Evolutionary conservation across 129 eudicot species (phyloP).

Genomic region (Lonicera japonica): DNA sequence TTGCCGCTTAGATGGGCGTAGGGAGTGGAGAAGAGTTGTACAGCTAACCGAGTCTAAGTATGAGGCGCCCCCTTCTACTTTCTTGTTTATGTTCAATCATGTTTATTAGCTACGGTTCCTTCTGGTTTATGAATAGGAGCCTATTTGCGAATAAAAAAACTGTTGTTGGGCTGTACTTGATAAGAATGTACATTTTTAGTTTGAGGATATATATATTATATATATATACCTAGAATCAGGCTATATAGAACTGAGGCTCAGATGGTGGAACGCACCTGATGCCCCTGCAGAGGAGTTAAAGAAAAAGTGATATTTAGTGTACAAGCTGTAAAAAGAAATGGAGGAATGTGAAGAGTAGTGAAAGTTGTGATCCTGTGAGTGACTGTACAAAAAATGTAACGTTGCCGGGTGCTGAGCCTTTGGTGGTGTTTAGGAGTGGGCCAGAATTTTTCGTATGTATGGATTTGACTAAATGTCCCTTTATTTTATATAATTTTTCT

Average conservation of each 20-base stretch:
- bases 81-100: constrained; percentile 13
- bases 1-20: constrained; percentile 17
- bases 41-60: constrained; percentile 87
- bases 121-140: constrained; percentile 16
- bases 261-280: constrained; percentile 50
- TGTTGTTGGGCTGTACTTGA: constrained; percentile 41
- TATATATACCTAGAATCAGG: constrained; percentile 44
- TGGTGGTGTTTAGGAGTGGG: constrained; percentile 36
- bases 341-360: constrained; percentile 32
- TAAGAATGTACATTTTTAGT: constrained; percentile 65
- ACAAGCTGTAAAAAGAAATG: constrained; percentile 16
- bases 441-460: constrained; percentile 48
- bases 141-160: constrained; percentile 41
- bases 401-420: constrained; percentile 53
- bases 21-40: constrained; percentile 60
- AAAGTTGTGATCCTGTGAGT: constrained; percentile 41
- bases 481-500: constrained; percentile 21
- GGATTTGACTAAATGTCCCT: constrained; percentile 26
- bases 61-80: constrained; percentile 38
- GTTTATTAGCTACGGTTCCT: constrained; percentile 30
- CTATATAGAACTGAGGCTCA: constrained; percentile 46
- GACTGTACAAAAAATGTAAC: constrained; percentile 37
- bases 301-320: constrained; percentile 17
- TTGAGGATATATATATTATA: constrained; percentile 35
- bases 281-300: constrained; percentile 56